Conservation (phyloP, 2,329 filamentous ascomycete species). For the Fusarium ambrosium region DNA sequence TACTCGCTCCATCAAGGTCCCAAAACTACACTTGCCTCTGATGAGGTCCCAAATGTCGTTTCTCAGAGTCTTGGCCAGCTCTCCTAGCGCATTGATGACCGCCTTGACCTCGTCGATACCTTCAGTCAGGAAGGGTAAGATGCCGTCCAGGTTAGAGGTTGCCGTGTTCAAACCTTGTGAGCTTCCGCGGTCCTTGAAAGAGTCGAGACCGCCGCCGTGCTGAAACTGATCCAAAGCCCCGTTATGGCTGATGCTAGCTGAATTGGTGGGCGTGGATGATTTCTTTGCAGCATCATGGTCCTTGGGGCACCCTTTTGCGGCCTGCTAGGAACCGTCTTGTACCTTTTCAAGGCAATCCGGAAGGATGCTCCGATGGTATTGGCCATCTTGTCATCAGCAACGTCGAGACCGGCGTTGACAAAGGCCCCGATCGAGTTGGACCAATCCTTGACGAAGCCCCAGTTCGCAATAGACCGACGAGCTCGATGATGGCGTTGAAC, state of each 20-base stretch:
- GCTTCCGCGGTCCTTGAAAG: neutral
- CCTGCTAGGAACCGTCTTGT: neutral
- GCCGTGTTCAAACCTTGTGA: neutral
- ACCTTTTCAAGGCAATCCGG: neutral
- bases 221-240: neutral
- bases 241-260: neutral
- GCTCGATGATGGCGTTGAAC: neutral
- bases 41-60: neutral
- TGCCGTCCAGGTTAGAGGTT: neutral
- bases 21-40: neutral
- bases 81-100: neutral
- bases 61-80: neutral
- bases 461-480: neutral
- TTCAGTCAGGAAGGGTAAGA: neutral
- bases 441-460: neutral
- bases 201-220: neutral
- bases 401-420: neutral
- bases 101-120: neutral
- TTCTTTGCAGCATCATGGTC: neutral
- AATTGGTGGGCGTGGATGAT: neutral
- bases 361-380: neutral
- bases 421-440: neutral
- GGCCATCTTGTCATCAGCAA: neutral
- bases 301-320: neutral
- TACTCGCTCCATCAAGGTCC: neutral